Evolutionary conservation across 169 alveolate species (phyloP), one percentile per base, ranked within the genome.

Genomic region (Amoebophrya sp.): DNA sequence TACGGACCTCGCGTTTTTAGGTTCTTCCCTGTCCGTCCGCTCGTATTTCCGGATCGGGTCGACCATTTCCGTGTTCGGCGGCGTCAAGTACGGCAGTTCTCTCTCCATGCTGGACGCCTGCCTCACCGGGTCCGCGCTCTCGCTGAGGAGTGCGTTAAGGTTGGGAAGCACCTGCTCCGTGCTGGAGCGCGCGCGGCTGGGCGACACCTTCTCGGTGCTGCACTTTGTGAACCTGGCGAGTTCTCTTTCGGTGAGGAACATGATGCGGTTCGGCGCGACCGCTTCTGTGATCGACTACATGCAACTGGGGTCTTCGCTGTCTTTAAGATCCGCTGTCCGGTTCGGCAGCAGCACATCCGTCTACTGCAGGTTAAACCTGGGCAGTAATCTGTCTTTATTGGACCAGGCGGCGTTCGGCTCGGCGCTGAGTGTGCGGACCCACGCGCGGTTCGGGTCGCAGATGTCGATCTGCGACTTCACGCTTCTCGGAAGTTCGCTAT

Each of bases 11-110:
- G 41, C 90, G 23, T 23, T 26, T 34, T 42, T 88, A 26, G 38
- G 45, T 26, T 88, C 90, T 58, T n/a, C 90, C 20, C 34, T 88
- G 58, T 88, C 90, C 4, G 16, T 88, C 58, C 41, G 90, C 0
- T 40, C 69, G 58, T 88, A 39, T 31, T 20, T 42, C 40, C 90
- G 90, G 67, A 5, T 88, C 58, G 90, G 90, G 34, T 88, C 90
- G n/a, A 20, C 34, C 58, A 26, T 88, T 31, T 39, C 67, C 45
- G 90, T 39, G 43, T 23, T n/a, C 34, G 48, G 40, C 39, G 69
- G 7, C 4, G 2, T 38, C n/a, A 39, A 58, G 67, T 42, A 39
- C 4, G 90, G 90, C 29, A 20, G 16, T 4, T 13, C 90, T 23
- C 67, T 88, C 58, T 88, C 90, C 23, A 39, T 40, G 67, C 4